A percentile compares a stretch with the other conserved stretches of the same genome.
Conservation (phyloP, 129 eudicot species). For the Ambrosia artemisiifolia region DNA sequence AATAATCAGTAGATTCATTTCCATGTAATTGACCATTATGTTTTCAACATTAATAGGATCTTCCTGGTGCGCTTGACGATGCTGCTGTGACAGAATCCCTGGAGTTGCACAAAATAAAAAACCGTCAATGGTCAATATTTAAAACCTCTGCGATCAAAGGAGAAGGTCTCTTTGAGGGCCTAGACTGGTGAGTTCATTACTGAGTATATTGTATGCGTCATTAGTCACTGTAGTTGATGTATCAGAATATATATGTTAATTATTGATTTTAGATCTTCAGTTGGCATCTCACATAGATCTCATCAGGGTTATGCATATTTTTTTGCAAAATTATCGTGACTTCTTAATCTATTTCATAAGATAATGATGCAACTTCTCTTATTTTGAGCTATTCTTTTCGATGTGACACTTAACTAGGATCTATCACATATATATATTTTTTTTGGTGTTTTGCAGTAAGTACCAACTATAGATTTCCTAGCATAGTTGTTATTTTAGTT, state of each 20-base stretch:
- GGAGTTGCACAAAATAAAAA: conserved; percentile 95
- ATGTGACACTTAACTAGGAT: not conserved
- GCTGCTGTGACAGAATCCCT: conserved; percentile 95
- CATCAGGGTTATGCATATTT: not conserved
- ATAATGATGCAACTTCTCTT: not conserved
- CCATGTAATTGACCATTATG: not conserved
- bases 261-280: not conserved
- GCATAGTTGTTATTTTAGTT: not conserved
- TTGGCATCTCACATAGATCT: not conserved
- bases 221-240: not conserved
- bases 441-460: not conserved
- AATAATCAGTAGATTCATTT: not conserved
- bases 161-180: conserved; percentile 96
- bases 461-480: not conserved
- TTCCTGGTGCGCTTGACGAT: conserved; percentile 99
- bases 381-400: not conserved
- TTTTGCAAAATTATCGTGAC: not conserved
- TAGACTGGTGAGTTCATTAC: conserved; percentile 67
- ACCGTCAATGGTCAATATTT: conserved; percentile 96
- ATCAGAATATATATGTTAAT: not conserved
- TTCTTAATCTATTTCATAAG: not conserved
- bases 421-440: no score
- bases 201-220: not conserved
- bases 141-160: conserved; percentile 97
- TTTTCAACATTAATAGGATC: conserved; percentile 54